Evolutionary conservation across 176 grass and related monocot species (phyloP).

Genomic region (Oryza rufipogon): DNA sequence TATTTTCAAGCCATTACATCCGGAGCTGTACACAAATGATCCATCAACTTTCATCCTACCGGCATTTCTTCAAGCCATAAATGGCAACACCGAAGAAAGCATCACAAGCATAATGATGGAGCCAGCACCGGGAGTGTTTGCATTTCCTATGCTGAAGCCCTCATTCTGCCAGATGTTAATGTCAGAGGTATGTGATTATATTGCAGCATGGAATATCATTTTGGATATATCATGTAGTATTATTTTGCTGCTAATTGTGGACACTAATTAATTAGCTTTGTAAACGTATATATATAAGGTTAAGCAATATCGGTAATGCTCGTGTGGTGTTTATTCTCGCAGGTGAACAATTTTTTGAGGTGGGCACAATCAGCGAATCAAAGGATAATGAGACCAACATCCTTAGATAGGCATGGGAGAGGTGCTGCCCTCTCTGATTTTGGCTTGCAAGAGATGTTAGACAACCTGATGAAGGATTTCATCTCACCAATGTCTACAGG

Average conservation of each 20-base stretch:
- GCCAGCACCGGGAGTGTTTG: conserved; percentile 48
- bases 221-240: neutral
- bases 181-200: conserved; percentile 47
- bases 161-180: conserved; percentile 63
- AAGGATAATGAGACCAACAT: conserved; percentile 56
- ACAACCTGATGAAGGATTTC: conserved; percentile 69
- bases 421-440: conserved; percentile 51
- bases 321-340: neutral
- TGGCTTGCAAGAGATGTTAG: conserved; percentile 65
- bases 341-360: conserved; percentile 67
- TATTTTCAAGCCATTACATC: conserved; percentile 61
- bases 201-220: neutral
- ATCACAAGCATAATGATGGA: conserved; percentile 58
- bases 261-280: neutral
- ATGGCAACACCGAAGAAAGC: conserved; percentile 52
- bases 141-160: conserved; percentile 68
- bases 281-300: neutral
- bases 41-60: conserved; percentile 59
- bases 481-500: conserved; percentile 64
- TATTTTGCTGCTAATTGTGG: neutral
- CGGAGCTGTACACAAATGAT: conserved; percentile 53
- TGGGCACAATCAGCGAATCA: conserved; percentile 45
- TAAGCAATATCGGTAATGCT: neutral
- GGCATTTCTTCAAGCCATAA: conserved; percentile 60
- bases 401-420: conserved; percentile 34